Base-by-base conservation (phyloP, 108 stramenopile genomes). In the Bacterosira constricta region DNA sequence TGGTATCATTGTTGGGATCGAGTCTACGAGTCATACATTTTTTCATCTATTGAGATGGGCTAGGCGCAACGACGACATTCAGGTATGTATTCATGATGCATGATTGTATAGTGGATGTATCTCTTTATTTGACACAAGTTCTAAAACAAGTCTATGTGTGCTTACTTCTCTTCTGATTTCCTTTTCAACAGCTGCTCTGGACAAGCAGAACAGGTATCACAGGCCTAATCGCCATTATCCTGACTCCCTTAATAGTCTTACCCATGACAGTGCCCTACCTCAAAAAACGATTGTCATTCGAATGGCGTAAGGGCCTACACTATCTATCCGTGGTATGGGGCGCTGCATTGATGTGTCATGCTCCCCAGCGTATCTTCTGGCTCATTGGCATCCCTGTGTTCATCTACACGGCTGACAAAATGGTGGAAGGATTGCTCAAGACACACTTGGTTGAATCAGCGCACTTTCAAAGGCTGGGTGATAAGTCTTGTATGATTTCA, bases 11-110 rank as follows among this genome's bases (percentile, higher is more conserved):
- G 63, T 71, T 13, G 70, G 63, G 20, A 42, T 71, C 7, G 69
- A 71, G 63, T 52, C 45, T 27, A 65, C 31, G 15, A 25, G 49
- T 15, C 70, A 71, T 37, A 27, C 46, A 2, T 71, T 71, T 52
- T 69, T 69, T 46, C 70, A 71, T 38, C 20, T 65, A 2, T 35
- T 71, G 38, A 47, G 70, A 25, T 71, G 70, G 63, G 63, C 63
- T 8, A 29, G 61, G n/a, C 58, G 59, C 1, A 39, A 45, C 6
- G 25, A 63, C 25, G 69, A 76, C 18, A 61, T 68, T 26, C 26
- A 30, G 52, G 52, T 53, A 15, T 23, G 21, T 23, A 23, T 45
- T 18, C 15, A 45, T 45, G 44, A 15, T 8, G 8, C 15, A 18
- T 45, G 44, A 3, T 18, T 45, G 15, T 45, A 3, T 45, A 18